Base-by-base conservation (phyloP, 257 asterid genomes). In the Penstemon eatonii region DNA sequence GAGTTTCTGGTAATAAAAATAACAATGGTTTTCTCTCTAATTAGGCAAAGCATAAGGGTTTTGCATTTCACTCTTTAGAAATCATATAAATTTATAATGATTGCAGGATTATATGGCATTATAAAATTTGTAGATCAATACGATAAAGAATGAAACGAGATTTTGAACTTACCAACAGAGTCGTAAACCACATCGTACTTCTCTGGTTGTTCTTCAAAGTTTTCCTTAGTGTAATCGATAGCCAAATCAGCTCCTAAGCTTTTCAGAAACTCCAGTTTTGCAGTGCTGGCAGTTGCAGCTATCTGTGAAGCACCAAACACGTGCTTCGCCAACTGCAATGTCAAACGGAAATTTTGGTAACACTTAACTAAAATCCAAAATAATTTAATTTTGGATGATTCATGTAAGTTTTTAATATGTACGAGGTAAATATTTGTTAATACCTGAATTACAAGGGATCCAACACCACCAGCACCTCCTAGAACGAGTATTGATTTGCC, bases 381-480 rank as follows among this genome's bases (percentile, higher is more conserved):
- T 36, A 5, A 46, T 7, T 12, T 8, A 45, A 19, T 12, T 37
- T 25, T 25, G 33, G 33, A 25, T 25, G 33, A 25, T 25, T 25
- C 33, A 25, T 6, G 33, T 13, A 47, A 65, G 8, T 38, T 37
- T 15, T 18, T 19, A 41, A 25, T 25, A 25, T 25, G 33, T 25
- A 25, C 2, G 33, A 25, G 43, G 13, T 5, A 0, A 0, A 39
- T 37, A 54, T 19, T 43, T 13, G 18, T 15, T 25, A 19, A 51
- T 18, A 90, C 98, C 96, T 90, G 98, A 78, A 93, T 84, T 33
- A 82, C 96, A 0, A 90, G 86, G 63, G 97, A 86, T 57, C 98
- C 98, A 74, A 90, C 97, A 12, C 97, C 97, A 15, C 98, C 98
- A 13, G 98, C 98, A 5, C 98, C 98, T 11, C 98, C 98, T 49